A percentile compares a stretch with the other conserved stretches of the same genome.
Conservation (phyloP, 2,329 filamentous ascomycete genomes). For the Periconia sp. region DNA sequence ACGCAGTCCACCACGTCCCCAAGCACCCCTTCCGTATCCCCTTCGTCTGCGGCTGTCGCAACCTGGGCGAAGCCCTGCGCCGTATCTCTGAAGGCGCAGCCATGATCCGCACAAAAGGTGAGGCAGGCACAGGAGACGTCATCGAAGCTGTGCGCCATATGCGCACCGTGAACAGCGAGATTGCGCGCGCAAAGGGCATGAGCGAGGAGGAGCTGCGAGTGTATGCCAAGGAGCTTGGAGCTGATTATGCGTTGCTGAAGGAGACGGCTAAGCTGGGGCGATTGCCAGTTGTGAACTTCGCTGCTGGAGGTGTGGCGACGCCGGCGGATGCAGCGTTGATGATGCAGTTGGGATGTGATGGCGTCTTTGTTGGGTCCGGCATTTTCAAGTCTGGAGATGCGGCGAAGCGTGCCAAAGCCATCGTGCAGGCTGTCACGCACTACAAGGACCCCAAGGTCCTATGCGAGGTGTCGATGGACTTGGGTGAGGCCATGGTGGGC, state of each 20-base stretch:
- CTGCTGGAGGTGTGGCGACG: conserved; percentile 98
- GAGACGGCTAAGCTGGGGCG: conserved; percentile 87
- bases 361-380: conserved; percentile 94
- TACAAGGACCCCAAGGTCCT: conserved; percentile 84
- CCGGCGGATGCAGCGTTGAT: conserved; percentile 95
- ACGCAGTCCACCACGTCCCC: conserved; percentile 88
- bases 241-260: conserved; percentile 78
- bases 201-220: conserved; percentile 76
- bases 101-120: conserved; percentile 99
- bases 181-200: conserved; percentile 71
- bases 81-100: conserved; percentile 92
- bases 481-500: conserved; percentile 98
- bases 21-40: conserved; percentile 83
- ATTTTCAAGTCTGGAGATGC: conserved; percentile 98
- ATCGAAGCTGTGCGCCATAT: conserved; percentile 97
- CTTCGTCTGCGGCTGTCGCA: conserved; percentile 95
- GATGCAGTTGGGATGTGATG: conserved; percentile 99
- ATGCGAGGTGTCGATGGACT: conserved; percentile 82
- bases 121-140: conserved; percentile 95
- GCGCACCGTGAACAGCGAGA: conserved; percentile 85
- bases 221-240: conserved; percentile 80
- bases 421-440: conserved; percentile 92
- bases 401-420: conserved; percentile 87
- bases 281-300: conserved; percentile 96
- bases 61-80: conserved; percentile 90